Percentiles rank a stretch among this genome's conserved stretches.
These are phyloP conservation scores for Beauveria asiatica DNA, from an alignment of 2,329 filamentous ascomycete species.

Conservation along the genomic window DNA sequence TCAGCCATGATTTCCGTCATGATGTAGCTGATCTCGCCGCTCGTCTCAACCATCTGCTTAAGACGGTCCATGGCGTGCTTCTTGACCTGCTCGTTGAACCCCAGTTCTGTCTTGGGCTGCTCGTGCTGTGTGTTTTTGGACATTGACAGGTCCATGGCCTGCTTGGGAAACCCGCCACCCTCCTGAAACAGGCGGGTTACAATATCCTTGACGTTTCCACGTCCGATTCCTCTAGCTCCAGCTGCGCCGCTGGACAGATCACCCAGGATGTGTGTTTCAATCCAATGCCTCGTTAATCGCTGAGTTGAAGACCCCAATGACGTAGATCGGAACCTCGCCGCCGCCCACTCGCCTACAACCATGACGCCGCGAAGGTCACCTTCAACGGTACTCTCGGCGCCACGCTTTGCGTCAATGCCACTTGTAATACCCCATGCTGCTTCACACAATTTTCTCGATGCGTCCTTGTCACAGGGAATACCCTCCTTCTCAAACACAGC, in stretches of 20 bases:
- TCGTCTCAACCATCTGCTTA: constrained; percentile 68
- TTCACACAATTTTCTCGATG: constrained; percentile 75
- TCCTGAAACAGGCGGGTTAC: constrained; percentile 71
- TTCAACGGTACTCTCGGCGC: constrained; percentile 58
- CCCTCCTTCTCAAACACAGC: constrained; percentile 81
- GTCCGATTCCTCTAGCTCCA: constrained; percentile 60
- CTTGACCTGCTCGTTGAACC: constrained; percentile 65
- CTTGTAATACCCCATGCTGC: constrained; percentile 71
- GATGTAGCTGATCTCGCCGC: constrained; percentile 70
- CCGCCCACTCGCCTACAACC: constrained; percentile 84
- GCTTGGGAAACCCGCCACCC: constrained; percentile 67
- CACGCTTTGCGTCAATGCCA: constrained; percentile 60
- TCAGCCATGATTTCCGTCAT: constrained; percentile 76
- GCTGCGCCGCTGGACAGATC: constrained; percentile 64
- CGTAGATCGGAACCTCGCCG: constrained; percentile 54
- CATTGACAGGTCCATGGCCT: constrained; percentile 30
- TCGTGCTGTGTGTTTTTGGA: constrained; percentile 40
- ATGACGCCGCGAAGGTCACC: constrained; percentile 74
- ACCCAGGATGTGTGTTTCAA: constrained; percentile 61
- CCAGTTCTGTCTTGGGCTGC: constrained; percentile 51
- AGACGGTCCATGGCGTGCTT: constrained; percentile 64
- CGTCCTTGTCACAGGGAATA: constrained; percentile 81
- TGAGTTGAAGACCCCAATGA: constrained; percentile 27
- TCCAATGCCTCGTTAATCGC: constrained; percentile 64
- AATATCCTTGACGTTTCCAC: constrained; percentile 65